Evolutionary conservation across 441 rosid genomes (phyloP), one percentile per base, ranked within the genome.

Genomic region (Erodium moschatum): DNA sequence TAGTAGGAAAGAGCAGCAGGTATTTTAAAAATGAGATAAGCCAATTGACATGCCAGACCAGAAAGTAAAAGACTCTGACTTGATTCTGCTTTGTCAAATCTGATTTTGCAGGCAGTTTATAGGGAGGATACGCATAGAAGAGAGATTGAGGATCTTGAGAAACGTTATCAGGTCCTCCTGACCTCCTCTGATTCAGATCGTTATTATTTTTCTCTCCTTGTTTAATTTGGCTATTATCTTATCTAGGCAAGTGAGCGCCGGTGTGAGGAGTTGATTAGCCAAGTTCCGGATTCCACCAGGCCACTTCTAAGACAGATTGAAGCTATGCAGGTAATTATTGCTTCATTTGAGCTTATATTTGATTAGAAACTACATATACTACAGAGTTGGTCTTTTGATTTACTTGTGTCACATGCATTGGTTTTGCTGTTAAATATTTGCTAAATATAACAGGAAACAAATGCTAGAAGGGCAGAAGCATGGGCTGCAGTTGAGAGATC

Each of bases 201-300:
- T 61, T 61, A 61, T 61, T 40, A 40, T 13, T 9, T 61, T 61
- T 61, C 27, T 24, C 65, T 61, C 35, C 24, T 11, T 61, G 11
- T 61, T 61, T 8, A 61, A 61, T 24, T 10, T 5, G 2, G 16
- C 33, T 61, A 13, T 5, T 61, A 35, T 69, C 67, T 66, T 75
- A 20, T 70, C 31, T 72, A 91, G 99, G 97, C 89, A 81, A 91
- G 96, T 83, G 99, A 95, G 78, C 94, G 99, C 4, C 92, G 98
- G 64, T 92, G 97, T 75, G 99, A 95, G 85, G 99, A 95, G 81
- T 86, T 95, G 82, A 80, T 95, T 69, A 84, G 90, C 54, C 97
- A 90, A 82, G 99, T 95, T 73, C 99, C 97, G 68, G 98, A 95
- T 66, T 95, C 99, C 68, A 95, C 99, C 44, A 87, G 97, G 82